Base-by-base conservation (phyloP, 306 rosid genomes). In the Alnus glutinosa region DNA sequence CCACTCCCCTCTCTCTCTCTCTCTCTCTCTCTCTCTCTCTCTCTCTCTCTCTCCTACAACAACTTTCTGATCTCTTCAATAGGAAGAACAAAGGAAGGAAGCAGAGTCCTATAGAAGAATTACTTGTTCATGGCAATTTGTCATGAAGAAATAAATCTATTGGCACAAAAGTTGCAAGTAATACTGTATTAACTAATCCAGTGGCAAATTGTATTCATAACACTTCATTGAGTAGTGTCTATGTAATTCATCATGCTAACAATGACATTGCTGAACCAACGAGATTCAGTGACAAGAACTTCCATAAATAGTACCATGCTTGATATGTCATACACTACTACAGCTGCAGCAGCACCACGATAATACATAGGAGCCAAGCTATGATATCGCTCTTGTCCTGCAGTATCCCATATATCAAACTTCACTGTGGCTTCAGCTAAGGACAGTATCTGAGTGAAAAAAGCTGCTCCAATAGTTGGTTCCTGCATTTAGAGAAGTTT, bases 401-500 rank as follows among this genome's bases (percentile, higher is more conserved):
- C 97, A 75, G 98, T 93, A 83, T 93, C 98, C 98, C 98, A 93
- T 80, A 93, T 91, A 37, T 93, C 98, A 77, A 93, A 90, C 89
- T 93, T 93, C 80, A 93, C 93, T 0, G 97, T 91, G 2, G 92
- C 98, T 74, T 93, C 98, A 70, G 90, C 78, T 79, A 93, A 75
- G 54, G 98, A 90, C 48, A 93, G 79, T 81, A 90, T 90, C 74
- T 93, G 97, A 7, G 98, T 88, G 90, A 91, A 93, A 76, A 93
- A 93, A 0, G 98, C 98, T 42, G 98, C 98, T 86, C 98, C 98
- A 57, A 93, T 77, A 5, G 98, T 93, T 76, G 98, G 92, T 83
- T 93, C 98, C 98, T 93, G 86, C 59, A 75, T 46, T 55, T 71
- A 52, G 52, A 81, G 57, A 44, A 32, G 62, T 58, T 68, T 75